Evolutionary conservation across 2,329 filamentous ascomycete species (phyloP).

Genomic region (Trichoderma hamatum): DNA sequence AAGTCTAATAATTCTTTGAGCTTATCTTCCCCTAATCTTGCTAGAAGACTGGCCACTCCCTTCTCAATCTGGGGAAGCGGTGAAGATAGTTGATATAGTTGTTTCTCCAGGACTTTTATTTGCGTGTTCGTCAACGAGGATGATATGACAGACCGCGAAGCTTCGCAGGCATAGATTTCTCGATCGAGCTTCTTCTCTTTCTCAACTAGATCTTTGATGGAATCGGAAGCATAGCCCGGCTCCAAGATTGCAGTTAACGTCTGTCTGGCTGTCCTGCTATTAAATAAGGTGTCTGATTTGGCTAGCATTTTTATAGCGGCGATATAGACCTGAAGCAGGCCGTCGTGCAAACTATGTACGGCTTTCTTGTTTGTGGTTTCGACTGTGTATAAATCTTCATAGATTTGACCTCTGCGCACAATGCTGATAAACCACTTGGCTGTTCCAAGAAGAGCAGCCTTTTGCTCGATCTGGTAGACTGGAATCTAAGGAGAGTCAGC

Average conservation of each 20-base stretch:
- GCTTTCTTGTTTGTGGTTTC: neutral
- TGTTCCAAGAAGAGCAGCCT: constrained; percentile 1
- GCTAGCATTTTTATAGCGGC: neutral
- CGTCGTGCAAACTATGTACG: neutral
- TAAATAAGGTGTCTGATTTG: neutral
- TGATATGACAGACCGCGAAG: neutral
- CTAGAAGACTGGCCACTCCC: neutral
- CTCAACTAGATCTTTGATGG: neutral
- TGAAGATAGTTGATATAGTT: neutral
- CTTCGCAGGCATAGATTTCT: neutral
- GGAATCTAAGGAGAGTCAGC: neutral
- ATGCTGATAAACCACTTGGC: constrained; percentile 9
- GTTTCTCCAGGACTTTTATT: neutral
- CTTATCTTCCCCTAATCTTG: neutral
- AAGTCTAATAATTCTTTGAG: neutral
- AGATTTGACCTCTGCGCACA: constrained; percentile 15
- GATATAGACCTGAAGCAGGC: neutral
- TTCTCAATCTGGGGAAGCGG: constrained; percentile 3
- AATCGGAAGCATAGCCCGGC: neutral
- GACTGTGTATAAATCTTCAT: neutral
- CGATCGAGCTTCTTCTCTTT: neutral
- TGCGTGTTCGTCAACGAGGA: neutral
- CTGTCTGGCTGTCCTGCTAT: neutral
- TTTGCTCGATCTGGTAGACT: neutral
- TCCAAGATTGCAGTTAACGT: neutral